phyloP scores from a whole-genome alignment of 2,329 filamentous ascomycete species.

The Claviceps sp. region DNA sequence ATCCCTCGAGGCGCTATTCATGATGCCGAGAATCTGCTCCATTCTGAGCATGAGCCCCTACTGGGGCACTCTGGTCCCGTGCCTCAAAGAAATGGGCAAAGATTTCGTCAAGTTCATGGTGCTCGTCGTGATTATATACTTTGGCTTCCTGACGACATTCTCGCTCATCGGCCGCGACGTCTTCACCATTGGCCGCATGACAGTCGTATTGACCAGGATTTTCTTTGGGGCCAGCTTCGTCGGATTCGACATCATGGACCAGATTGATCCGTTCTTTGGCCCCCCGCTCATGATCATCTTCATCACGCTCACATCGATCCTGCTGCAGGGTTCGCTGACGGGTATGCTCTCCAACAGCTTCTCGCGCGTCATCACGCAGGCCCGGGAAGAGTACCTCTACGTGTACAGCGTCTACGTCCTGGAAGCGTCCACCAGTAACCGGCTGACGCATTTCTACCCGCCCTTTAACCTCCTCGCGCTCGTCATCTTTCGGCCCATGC shows the following conservation, averaged over 20 bases:
- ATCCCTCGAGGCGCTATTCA: slow-evolving; percentile 74
- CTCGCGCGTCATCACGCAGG: slow-evolving; percentile 47
- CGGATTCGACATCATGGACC: slow-evolving; percentile 55
- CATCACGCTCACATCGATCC: slow-evolving; percentile 62
- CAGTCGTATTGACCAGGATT: slow-evolving; percentile 64
- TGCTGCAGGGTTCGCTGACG: slow-evolving; percentile 66
- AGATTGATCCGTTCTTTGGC: slow-evolving; percentile 45
- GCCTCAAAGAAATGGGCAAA: slow-evolving; percentile 86
- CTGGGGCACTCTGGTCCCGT: slow-evolving; percentile 81
- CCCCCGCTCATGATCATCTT: slow-evolving; percentile 58
- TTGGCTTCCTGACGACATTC: slow-evolving; percentile 83
- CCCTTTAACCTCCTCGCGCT: slow-evolving; percentile 64
- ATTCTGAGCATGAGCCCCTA: slow-evolving; percentile 78
- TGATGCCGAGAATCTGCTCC: slow-evolving; percentile 80
- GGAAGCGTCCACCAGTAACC: slow-evolving; percentile 53
- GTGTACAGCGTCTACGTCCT: slow-evolving; percentile 56
- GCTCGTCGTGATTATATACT: slow-evolving; percentile 67
- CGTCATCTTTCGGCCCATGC: slow-evolving; percentile 56
- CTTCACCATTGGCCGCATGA: slow-evolving; percentile 55
- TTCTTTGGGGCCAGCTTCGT: slow-evolving; percentile 68
- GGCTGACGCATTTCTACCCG: slow-evolving; percentile 56
- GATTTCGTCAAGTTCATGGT: slow-evolving; percentile 80
- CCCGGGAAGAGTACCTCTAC: slow-evolving; percentile 65
- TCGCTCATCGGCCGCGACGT: slow-evolving; percentile 59
- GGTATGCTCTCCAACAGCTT: slow-evolving; percentile 69